Conservation (phyloP, 345 rosid genomes). For the Arabis hirsuta region DNA sequence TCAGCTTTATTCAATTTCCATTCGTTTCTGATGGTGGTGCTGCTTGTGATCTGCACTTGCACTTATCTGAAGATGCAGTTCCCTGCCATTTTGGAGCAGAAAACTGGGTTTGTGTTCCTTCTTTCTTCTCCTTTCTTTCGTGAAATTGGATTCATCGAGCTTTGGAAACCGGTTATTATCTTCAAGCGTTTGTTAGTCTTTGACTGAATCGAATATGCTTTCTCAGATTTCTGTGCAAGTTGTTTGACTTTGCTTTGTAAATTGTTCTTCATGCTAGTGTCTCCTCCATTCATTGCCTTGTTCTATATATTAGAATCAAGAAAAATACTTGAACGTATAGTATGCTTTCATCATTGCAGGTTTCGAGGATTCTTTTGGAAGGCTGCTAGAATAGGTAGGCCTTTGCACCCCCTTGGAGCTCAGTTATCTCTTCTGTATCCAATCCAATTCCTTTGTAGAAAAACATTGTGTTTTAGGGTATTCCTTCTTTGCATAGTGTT, state of each 20-base stretch:
- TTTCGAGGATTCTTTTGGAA: slow-evolving; percentile 98
- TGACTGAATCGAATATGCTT: slow-evolving; percentile 3
- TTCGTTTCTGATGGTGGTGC: slow-evolving; percentile 83
- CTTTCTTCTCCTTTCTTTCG: neutral
- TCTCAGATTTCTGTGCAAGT: neutral
- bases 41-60: slow-evolving; percentile 91
- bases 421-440: neutral
- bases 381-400: slow-evolving; percentile 94
- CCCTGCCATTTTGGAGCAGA: slow-evolving; percentile 90
- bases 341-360: slow-evolving; percentile 45
- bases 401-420: slow-evolving; percentile 5
- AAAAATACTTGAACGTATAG: neutral
- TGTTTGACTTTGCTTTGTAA: slow-evolving; percentile 1
- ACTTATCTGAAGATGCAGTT: slow-evolving; percentile 94
- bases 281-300: neutral
- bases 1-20: slow-evolving; percentile 97
- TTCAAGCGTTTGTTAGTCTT: neutral
- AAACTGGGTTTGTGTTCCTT: slow-evolving; percentile 70
- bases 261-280: slow-evolving; percentile 6
- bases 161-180: neutral
- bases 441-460: slow-evolving; percentile 5
- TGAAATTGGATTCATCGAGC: neutral
- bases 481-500: neutral
- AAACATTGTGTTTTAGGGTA: neutral
- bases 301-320: neutral